A percentile compares a stretch with the other conserved stretches of the same genome.
phyloP scores from a whole-genome alignment of 257 asterid species.

The Solanum phureja region DNA sequence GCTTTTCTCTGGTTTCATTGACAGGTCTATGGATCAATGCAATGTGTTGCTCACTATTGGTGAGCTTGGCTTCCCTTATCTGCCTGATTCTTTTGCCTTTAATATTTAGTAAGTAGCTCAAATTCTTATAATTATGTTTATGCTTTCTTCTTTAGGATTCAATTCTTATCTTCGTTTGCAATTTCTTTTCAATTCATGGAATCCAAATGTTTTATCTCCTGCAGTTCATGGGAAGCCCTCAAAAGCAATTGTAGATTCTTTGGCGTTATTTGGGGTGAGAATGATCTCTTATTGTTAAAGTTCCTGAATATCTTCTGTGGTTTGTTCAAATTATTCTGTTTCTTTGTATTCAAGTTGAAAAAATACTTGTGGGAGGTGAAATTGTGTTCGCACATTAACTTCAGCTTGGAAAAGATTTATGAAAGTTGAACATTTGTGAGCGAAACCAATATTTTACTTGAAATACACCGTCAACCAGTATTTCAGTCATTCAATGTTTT shows the following conservation, averaged over 20 bases:
- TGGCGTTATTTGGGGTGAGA: slow-evolving; percentile 92
- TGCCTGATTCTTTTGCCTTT: slow-evolving; percentile 89
- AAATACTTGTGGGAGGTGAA: neutral
- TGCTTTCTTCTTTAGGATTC: slow-evolving; percentile 16
- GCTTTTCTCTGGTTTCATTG: slow-evolving; percentile 6
- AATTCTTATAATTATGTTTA: neutral
- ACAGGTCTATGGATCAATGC: slow-evolving; percentile 88
- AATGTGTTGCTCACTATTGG: slow-evolving; percentile 91
- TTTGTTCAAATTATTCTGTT: neutral
- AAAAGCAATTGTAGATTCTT: no score
- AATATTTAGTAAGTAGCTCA: slow-evolving; percentile 56
- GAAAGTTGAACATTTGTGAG: neutral
- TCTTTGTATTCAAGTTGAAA: neutral
- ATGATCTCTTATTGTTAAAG: neutral
- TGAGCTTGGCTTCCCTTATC: slow-evolving; percentile 96
- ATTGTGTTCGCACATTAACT: neutral
- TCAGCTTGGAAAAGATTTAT: neutral
- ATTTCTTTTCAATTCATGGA: no score
- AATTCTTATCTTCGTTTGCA: no score
- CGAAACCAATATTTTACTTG: neutral
- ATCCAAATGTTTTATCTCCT: no score
- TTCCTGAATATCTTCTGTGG: neutral
- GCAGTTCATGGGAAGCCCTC: no score
- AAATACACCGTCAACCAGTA: neutral
- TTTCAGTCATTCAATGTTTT: neutral